Evolutionary conservation across 2,329 filamentous ascomycete species (phyloP), one percentile per base, ranked within the genome.

Genomic region (Stagonosporopsis vannaccii): DNA sequence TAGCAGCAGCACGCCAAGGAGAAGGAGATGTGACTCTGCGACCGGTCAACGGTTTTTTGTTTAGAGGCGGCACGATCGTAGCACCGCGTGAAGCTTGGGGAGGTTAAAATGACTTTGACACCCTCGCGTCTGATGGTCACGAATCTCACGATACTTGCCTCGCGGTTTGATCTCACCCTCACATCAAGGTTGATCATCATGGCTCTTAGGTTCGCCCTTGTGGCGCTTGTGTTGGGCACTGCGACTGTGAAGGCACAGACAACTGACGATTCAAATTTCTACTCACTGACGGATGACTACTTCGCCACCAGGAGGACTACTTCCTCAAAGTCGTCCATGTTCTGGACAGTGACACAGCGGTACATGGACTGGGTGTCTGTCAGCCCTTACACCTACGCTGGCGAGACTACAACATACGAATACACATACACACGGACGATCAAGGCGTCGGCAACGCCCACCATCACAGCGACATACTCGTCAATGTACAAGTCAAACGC

Each of bases 301-400:
- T 55, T 46, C 15, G 17, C 37, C 6, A 56, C 47, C 3, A 46
- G 28, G 42, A 15, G 60, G 62, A 9, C 22, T 30, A 20, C 47
- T 2, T 48, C 51, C 15, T 11, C 46, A 1, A 56, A 36, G 17
- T 37, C 53, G 23, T 64, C 67, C 28, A 53, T 56, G 20, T 72
- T 63, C 52, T 72, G 68, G 68, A 72, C 68, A 2, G 60, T 58
- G 20, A 71, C 69, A 6, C 40, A 60, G 3, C 62, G 65, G 15
- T 61, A 59, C n/a, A 54, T 59, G 23, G 63, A 67, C 6, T 56
- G 40, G 8, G 54, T 59, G n/a, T 58, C 63, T 12, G 50, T 56
- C 11, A 56, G 41, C 19, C 32, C 46, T 6, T 68, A 67, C 26
- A 70, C 66, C n/a, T 51, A 44, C 4, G 47, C 32, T 11, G 43